Base-by-base conservation (phyloP, 345 rosid genomes). In the Eucalyptus microcorys region DNA sequence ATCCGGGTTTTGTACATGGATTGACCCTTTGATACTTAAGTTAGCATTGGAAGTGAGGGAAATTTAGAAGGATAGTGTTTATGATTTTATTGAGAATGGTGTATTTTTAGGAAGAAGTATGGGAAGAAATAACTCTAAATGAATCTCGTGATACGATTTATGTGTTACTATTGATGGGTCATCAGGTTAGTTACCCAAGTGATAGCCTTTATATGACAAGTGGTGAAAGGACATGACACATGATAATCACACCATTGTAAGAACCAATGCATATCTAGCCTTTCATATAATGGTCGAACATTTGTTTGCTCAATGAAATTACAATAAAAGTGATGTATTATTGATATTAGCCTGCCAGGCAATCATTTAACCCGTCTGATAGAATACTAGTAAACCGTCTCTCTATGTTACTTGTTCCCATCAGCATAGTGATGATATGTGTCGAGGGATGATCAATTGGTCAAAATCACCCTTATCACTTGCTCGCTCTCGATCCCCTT, bases 311-410 rank as follows among this genome's bases (percentile, higher is more conserved):
- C 80, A 68, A 34, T 5, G 12, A 17, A 34, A 34, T 34, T 17
- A 34, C 13, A 68, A 34, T 68, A 17, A 68, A 68, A 24, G 2
- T 68, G 43, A 17, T 17, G 42, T 34, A 34, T 34, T 71, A 9
- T 71, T 7, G 0, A 32, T 68, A 17, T 68, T 68, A 17, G 14
- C 80, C 1, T 9, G 3, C 4, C 3, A 8, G 0, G 3, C 34
- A 66, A 66, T 66, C 40, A 66, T 32, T 32, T 66, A 34, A 32
- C 7, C 11, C 2, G 0, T 27, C 0, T 2, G 16, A 59, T 59
- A 30, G 8, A 59, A 27, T 66, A 15, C 0, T 10, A 8, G 2
- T 5, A 2, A 68, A 68, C 11, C 12, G 0, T 68, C 80, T 68
- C 19, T 34, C 43, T 68, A 68, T 37, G 7, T 68, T 68, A 16